Conservation (phyloP, 257 asterid species). For the Lycium barbarum region DNA sequence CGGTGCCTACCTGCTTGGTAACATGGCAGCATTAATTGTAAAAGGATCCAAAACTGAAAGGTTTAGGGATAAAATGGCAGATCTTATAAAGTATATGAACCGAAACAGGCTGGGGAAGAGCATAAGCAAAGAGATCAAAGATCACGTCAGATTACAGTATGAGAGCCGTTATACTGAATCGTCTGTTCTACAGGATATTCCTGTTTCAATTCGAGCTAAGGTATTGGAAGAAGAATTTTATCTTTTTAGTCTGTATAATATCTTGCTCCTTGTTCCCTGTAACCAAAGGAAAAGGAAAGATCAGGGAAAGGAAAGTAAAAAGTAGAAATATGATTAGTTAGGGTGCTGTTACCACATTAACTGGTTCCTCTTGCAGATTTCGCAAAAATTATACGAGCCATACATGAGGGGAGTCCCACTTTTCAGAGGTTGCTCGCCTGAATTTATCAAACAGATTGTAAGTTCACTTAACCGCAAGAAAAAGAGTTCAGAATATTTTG, state of each 20-base stretch:
- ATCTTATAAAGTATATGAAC: slow-evolving; percentile 60
- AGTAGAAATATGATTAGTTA: background rate
- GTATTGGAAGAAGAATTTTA: slow-evolving; percentile 37
- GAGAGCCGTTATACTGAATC: slow-evolving; percentile 57
- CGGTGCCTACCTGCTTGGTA: slow-evolving; percentile 80
- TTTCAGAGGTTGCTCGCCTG: slow-evolving; percentile 63
- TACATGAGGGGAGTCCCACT: slow-evolving; percentile 56
- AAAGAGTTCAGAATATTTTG: background rate
- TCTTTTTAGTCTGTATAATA: background rate
- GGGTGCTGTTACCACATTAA: background rate
- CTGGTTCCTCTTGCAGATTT: slow-evolving; percentile 52
- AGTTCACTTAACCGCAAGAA: slow-evolving; percentile 33
- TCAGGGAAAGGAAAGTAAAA: background rate
- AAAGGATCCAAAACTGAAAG: slow-evolving; percentile 80
- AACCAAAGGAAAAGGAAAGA: background rate
- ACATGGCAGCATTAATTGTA: slow-evolving; percentile 82
- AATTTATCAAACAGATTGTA: slow-evolving; percentile 68
- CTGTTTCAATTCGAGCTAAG: slow-evolving; percentile 67
- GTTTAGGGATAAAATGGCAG: slow-evolving; percentile 71
- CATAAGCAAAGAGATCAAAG: slow-evolving; percentile 57
- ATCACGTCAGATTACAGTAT: slow-evolving; percentile 66
- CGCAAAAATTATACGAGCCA: slow-evolving; percentile 61
- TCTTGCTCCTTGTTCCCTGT: background rate
- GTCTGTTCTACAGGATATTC: slow-evolving; percentile 66
- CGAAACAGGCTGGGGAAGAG: slow-evolving; percentile 64